Base-by-base conservation (phyloP, 352 stramenopile genomes). In the Phytophthora meadii region DNA sequence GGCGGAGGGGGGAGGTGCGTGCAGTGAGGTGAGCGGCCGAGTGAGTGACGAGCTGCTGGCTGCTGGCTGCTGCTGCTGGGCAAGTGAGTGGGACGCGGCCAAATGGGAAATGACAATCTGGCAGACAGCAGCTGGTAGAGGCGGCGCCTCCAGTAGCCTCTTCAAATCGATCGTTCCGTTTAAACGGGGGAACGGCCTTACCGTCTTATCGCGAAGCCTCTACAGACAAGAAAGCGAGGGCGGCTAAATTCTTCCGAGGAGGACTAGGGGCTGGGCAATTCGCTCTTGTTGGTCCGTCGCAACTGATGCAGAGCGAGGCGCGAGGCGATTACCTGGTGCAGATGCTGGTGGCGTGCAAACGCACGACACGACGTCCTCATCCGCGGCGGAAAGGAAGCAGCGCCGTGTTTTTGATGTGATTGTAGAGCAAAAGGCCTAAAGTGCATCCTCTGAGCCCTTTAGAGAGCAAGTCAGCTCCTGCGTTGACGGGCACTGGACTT, bases 101-200 rank as follows among this genome's bases (percentile, higher is more conserved):
- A 87, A 90, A 88, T 88, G 77, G 79, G 48, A 76, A 90, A 90
- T 90, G 82, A 80, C 81, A 88, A 85, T 68, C 77, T 82, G 78
- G 69, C 51, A 40, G 48, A 44, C 72, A 83, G 72, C 81, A 88
- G 81, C 72, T 87, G 81, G 72, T 70, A 37, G 58, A 62, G 47
- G 56, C 45, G 11, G 36, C 24, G 41, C 41, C 14, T 17, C 25
- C 14, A 27, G 12, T 27, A 42, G 7, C 52, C 60, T 27, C n/a
- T 34, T 57, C 44, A 6, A 4, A 12, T 6, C n/a, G 37, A 19
- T 42, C 15, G 30, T 62, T 71, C 63, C 42, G 11, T 51, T 71
- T 71, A n/a, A 3, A 55, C 37, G 27, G 30, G 68, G 68, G 52
- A 55, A 12, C 41, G 17, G 28, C 17, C 17, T 52, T n/a, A n/a